Conservation (phyloP, 352 stramenopile species). For the Phytophthora cryptogea region DNA sequence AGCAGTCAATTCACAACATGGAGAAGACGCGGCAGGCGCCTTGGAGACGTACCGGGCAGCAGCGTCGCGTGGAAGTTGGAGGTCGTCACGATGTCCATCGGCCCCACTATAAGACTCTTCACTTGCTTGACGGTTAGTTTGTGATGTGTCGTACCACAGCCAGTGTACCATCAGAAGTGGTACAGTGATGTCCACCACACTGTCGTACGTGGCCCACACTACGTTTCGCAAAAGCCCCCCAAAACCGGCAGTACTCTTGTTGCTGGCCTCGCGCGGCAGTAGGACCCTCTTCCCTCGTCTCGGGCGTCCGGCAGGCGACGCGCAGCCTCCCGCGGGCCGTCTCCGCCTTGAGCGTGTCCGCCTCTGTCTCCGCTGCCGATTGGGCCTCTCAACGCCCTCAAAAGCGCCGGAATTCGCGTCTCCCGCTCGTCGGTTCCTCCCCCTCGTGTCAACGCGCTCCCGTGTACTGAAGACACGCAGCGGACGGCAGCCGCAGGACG, state of each 20-base stretch:
- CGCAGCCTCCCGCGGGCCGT: neutral
- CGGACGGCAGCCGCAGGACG: slow-evolving; percentile 2
- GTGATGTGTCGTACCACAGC: neutral
- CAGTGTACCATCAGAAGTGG: neutral
- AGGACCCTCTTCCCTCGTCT: slow-evolving; percentile 17
- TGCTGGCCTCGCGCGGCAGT: slow-evolving; percentile 29
- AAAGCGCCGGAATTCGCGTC: slow-evolving; percentile 2
- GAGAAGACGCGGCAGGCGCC: neutral
- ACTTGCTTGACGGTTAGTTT: neutral
- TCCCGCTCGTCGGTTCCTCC: neutral
- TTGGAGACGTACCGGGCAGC: slow-evolving; percentile 55
- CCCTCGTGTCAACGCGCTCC: slow-evolving; percentile 6
- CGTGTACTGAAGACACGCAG: slow-evolving; percentile 10
- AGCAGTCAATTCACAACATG: neutral
- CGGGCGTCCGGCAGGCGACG: slow-evolving; percentile 15
- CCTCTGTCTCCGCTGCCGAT: neutral
- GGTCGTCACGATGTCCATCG: slow-evolving; percentile 88
- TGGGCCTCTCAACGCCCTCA: neutral
- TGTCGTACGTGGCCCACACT: slow-evolving; percentile 10
- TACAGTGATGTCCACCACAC: slow-evolving; percentile 18
- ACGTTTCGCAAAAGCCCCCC: neutral
- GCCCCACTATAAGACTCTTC: neutral
- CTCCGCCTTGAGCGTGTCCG: neutral
- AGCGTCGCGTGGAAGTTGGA: slow-evolving; percentile 91
- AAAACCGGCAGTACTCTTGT: slow-evolving; percentile 18